phyloP scores from a whole-genome alignment of 2,329 filamentous ascomycete genomes.

The Xylariomycetidae sp. region DNA sequence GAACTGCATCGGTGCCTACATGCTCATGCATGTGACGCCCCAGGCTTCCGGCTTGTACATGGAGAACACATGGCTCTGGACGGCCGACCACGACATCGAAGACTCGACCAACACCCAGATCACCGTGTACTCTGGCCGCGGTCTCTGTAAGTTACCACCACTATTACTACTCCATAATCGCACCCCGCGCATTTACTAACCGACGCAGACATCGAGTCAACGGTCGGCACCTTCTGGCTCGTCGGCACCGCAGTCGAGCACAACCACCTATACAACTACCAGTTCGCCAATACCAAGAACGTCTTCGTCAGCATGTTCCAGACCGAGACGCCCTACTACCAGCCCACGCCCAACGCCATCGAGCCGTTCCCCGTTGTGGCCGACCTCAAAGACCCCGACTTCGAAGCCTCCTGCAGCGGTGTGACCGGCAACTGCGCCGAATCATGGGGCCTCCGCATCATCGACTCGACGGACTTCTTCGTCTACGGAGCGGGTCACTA shows the following conservation, averaged over 20 bases:
- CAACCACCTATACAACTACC: slow-evolving; percentile 59
- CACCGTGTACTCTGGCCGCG: slow-evolving; percentile 48
- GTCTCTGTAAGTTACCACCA: slow-evolving; percentile 39
- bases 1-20: slow-evolving; percentile 33
- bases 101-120: slow-evolving; percentile 42
- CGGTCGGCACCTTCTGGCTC: slow-evolving; percentile 46
- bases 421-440: slow-evolving; percentile 35
- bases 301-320: slow-evolving; percentile 59
- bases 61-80: slow-evolving; percentile 42
- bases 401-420: slow-evolving; percentile 36
- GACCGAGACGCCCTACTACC: slow-evolving; percentile 62
- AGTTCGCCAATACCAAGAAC: slow-evolving; percentile 51
- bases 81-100: slow-evolving; percentile 53
- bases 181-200: no score
- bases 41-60: slow-evolving; percentile 30
- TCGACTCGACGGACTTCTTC: slow-evolving; percentile 46
- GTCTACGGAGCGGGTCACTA: slow-evolving; percentile 60
- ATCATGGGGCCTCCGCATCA: slow-evolving; percentile 57
- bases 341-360: slow-evolving; percentile 52
- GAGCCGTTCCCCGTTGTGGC: slow-evolving; percentile 43
- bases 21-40: slow-evolving; percentile 33
- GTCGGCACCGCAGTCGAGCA: slow-evolving; percentile 59
- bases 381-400: slow-evolving; percentile 42
- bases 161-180: no score
- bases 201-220: slow-evolving; percentile 30